These are phyloP conservation scores for Trichoderma koningiopsis DNA, from an alignment of 2,329 filamentous ascomycete species.

Conservation along the genomic window DNA sequence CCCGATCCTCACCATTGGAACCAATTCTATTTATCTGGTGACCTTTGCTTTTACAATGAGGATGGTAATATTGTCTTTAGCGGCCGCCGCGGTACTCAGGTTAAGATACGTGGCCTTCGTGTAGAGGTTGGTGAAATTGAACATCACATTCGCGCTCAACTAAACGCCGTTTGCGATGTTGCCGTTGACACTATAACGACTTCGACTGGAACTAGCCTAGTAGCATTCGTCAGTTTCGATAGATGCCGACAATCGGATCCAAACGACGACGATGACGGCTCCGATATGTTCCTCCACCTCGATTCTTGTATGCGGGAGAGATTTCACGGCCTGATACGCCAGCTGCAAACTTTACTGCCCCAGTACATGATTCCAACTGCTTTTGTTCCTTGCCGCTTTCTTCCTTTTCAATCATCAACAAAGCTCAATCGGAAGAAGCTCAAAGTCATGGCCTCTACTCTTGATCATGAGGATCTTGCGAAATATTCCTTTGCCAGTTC, in stretches of 20 bases:
- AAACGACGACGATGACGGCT: accelerated
- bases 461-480: neutral
- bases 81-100: conserved; percentile 4
- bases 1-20: neutral
- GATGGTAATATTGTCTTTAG: conserved; percentile 13
- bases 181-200: neutral
- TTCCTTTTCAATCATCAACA: neutral
- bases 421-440: conserved; percentile 5
- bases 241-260: neutral
- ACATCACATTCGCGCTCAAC: neutral
- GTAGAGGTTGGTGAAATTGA: neutral
- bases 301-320: neutral
- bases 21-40: conserved; percentile 48
- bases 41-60: conserved; percentile 45
- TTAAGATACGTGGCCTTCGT: conserved; percentile 8
- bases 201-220: neutral
- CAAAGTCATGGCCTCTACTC: neutral
- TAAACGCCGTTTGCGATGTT: neutral
- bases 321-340: neutral
- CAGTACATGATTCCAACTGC: neutral
- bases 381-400: neutral
- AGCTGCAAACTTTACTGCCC: neutral
- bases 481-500: neutral
- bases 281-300: neutral
- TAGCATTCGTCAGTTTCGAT: neutral